Evolutionary conservation across 2,329 filamentous ascomycete species (phyloP), one percentile per base, ranked within the genome.

Genomic region (Cercospora sp.): DNA sequence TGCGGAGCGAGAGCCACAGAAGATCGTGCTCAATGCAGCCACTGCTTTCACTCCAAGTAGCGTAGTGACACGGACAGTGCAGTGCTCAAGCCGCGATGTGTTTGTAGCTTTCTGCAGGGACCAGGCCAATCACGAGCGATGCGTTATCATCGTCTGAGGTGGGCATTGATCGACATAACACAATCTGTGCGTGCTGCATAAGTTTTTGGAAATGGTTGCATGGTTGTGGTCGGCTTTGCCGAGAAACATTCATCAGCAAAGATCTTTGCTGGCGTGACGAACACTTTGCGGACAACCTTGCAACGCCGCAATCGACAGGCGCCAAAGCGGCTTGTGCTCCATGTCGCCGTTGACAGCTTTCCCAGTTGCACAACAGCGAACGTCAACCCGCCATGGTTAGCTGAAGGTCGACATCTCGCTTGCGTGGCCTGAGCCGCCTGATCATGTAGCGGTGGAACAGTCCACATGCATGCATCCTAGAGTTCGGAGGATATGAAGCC

Each of bases 1-100:
- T n/a, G 62, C 51, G 62, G 26, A 31, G 51, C 51, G 51, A 53
- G 33, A 18, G 31, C 23, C 8, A 26, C 51, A 30, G 62, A 45
- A 28, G 62, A 64, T 64, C 62, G 13, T 64, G 31, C 62, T 57
- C 23, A 33, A 58, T 64, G 53, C 16, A 59, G 62, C 51, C 62
- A 64, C 10, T 59, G 62, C 51, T 18, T 59, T 63, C 13, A 20
- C 30, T 55, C 16, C n/a, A 63, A 39, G 42, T n/a, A 55, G 33
- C 26, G 30, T 31, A 28, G 61, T 63, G 61, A 36, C 61, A 63
- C 30, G 20, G 16, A 48, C 61, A 53, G 45, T 18, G 26, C 42
- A 59, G 55, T 63, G 36, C 60, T 51, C 60, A 31, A 51, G 36
- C 23, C 42, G 51, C 33, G 48, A 26, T 57, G 42, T 48, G 26